Percentiles rank a stretch among this genome's conserved stretches.
These are phyloP conservation scores for Colletotrichum aenigma DNA, from an alignment of 2,329 filamentous ascomycete species.

Conservation along the genomic window DNA sequence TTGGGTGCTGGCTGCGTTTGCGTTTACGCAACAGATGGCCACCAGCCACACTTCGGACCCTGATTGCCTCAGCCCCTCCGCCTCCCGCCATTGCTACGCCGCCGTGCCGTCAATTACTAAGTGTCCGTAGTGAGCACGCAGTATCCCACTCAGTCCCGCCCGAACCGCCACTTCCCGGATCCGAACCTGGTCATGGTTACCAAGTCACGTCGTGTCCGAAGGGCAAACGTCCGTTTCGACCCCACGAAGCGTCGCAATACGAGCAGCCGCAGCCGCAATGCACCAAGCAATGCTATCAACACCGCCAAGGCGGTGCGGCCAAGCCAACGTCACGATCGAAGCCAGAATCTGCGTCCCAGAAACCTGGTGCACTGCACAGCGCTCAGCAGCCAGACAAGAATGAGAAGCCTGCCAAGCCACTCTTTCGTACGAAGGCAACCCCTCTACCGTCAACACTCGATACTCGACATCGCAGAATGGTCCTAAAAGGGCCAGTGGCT, in stretches of 20 bases:
- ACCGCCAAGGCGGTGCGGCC: neutral
- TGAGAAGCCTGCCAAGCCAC: neutral
- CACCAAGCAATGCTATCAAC: neutral
- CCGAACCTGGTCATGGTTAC: neutral
- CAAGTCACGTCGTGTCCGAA: neutral
- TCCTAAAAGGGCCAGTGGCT: neutral
- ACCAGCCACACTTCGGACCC: constrained; percentile 9
- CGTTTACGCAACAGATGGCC: neutral
- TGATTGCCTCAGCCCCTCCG: neutral
- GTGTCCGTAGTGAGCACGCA: neutral
- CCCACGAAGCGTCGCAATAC: neutral
- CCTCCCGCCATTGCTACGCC: neutral
- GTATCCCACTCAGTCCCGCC: neutral
- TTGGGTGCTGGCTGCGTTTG: neutral
- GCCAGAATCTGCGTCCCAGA: neutral
- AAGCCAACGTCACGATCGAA: constrained; percentile 2
- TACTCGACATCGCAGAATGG: neutral
- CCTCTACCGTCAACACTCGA: neutral
- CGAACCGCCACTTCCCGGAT: constrained; percentile 16
- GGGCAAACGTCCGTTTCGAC: neutral
- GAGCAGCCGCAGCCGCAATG: neutral
- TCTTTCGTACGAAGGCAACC: neutral
- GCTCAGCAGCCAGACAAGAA: neutral
- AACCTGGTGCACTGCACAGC: neutral
- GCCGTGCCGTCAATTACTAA: neutral